Base-by-base conservation (phyloP, 495 filamentous ascomycete genomes). In the Cairneyella variabilis region DNA sequence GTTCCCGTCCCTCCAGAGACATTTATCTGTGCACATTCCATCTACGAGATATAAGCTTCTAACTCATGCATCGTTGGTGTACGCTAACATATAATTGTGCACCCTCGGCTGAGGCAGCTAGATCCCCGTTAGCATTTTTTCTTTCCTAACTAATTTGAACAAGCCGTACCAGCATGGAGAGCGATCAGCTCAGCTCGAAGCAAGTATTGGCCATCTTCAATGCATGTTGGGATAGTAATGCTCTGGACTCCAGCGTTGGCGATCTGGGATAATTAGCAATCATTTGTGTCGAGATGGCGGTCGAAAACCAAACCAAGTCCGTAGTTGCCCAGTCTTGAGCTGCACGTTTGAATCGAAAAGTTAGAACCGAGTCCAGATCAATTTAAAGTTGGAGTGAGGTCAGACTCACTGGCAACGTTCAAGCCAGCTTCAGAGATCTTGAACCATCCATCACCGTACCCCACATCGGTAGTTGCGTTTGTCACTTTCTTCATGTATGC, bases 21-120 rank as follows among this genome's bases (percentile, higher is more conserved):
- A 53, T 73, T 76, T 64, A 82, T 76, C 64, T 81, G 76, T 4
- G 78, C 79, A 57, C 78, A 81, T 53, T 62, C 59, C 59, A 62
- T 62, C 54, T 61, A 41, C 27, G 18, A 37, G 12, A 27, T 3
- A 23, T 26, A 20, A 8, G 9, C 25, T 26, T 25, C 11, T 25
- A 9, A 18, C 30, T 25, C 25, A 10, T 11, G 3, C 17, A 2
- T 11, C 18, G 23, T 10, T 26, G 16, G 7, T 1, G 20, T 23
- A 11, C 2, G 62, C 65, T 37, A 57, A 77, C 74, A 47, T 77
- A 80, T 27, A 81, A 71, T 62, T 80, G 76, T 5, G 75, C 74
- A 8, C 72, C 70, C 10, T 69, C 62, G 1, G 54, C 37, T 1
- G 64, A 63, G 21, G 66, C 18, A 23, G 74, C 74, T 44, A 57